These are phyloP conservation scores for Zymoseptoria brevis DNA, from an alignment of 2,329 filamentous ascomycete species.

Conservation along the genomic window DNA sequence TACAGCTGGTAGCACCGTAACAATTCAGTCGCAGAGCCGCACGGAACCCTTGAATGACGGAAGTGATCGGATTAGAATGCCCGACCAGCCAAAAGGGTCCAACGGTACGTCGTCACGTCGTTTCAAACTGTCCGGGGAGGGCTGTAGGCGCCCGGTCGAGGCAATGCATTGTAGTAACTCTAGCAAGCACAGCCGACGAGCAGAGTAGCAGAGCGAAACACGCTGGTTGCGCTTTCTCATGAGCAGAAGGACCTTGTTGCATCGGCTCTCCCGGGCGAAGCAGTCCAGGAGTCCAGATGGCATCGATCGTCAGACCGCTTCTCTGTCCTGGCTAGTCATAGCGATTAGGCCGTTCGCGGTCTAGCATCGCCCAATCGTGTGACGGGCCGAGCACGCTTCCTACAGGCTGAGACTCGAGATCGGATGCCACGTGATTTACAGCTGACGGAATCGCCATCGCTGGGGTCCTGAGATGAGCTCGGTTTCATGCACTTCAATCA, in stretches of 20 bases:
- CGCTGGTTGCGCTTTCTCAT: background rate
- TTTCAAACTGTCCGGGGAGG: background rate
- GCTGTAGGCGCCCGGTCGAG: background rate
- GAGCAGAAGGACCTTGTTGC: background rate
- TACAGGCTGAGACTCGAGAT: background rate
- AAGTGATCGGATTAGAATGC: background rate
- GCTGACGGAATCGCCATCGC: no score
- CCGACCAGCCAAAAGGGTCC: background rate
- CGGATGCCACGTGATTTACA: background rate
- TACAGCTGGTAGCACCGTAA: no score
- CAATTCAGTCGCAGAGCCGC: no score
- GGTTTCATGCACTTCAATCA: no score
- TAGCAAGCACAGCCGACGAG: background rate
- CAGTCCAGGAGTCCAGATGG: background rate
- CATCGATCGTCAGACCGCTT: background rate
- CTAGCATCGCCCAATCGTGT: background rate
- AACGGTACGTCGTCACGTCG: background rate
- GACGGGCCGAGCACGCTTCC: background rate
- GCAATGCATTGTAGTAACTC: background rate
- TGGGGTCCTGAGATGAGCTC: no score
- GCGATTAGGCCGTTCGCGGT: background rate
- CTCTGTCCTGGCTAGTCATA: background rate
- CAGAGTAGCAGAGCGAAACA: background rate
- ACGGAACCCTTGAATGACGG: background rate
- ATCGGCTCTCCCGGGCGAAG: background rate